Base-by-base conservation (phyloP, 352 stramenopile species). In the Pythium aquatile region DNA sequence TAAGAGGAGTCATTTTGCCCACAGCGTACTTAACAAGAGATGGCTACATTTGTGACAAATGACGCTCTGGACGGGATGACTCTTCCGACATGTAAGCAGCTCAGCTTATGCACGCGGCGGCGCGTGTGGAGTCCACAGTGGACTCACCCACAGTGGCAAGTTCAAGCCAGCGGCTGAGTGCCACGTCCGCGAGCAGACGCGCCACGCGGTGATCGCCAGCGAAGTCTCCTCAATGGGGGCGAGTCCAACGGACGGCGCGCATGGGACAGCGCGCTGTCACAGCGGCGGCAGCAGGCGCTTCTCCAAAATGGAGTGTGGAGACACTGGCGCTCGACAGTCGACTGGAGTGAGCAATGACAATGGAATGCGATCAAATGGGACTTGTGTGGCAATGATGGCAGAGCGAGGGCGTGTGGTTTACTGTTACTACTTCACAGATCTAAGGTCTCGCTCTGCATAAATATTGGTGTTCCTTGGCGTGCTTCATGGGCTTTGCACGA, bases 341-440 rank as follows among this genome's bases (percentile, higher is more conserved):
- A 35, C 8, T 20, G 49, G 35, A 20, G 49, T 13, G 49, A 40
- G 7, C 3, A 17, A 55, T 14, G 24, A 16, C 0, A 40, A 33
- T 33, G 13, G 30, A 48, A 13, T 33, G 26, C 24, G 47, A 59
- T 35, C 32, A n/a, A 59, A n/a, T 35, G 32, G 5, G 32, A 24
- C 20, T 24, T 24, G 32, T 35, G 32, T 35, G 32, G 5, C 5
- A 9, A 9, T 35, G 35, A 5, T 44, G 35, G 5, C 9, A 29
- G 54, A 51, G 37, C 54, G 30, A 29, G 44, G n/a, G 24, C 20
- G 44, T 51, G 55, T 61, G 55, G 32, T 61, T 53, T 53, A 44
- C 35, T 61, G 39, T 52, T 61, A 53, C 35, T 61, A 61, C 55
- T 61, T 30, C 57, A 63, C 29, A 47, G 11, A 30, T 63, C 57